Evolutionary conservation across 2,329 filamentous ascomycete genomes (phyloP).

Genomic region (Colletotrichum trifolii): DNA sequence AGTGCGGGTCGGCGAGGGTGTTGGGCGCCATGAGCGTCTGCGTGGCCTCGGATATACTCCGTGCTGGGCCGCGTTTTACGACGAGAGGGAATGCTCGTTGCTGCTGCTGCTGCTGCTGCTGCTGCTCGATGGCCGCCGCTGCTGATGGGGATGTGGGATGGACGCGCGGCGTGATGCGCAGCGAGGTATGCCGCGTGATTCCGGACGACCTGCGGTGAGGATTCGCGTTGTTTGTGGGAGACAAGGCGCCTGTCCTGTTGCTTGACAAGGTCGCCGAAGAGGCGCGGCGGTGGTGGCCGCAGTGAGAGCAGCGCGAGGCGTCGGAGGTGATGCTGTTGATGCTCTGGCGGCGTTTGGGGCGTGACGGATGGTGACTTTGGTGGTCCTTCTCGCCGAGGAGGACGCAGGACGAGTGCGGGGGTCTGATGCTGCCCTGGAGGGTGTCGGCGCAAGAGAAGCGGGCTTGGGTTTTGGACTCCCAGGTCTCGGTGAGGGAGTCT

Average conservation of each 20-base stretch:
- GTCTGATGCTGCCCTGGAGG: not conserved
- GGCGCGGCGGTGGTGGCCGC: slow-evolving; percentile 16
- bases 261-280: slow-evolving; percentile 8
- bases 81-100: not conserved
- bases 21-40: not conserved
- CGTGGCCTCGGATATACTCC: slow-evolving; percentile 10
- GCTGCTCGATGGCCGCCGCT: not conserved
- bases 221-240: not conserved
- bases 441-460: slow-evolving; percentile 9
- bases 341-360: not conserved
- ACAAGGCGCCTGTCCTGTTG: not conserved
- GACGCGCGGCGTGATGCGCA: slow-evolving; percentile 1
- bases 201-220: not conserved
- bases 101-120: not conserved
- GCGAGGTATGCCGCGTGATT: not conserved
- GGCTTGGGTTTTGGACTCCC: slow-evolving; percentile 14
- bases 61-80: not conserved
- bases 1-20: slow-evolving; percentile 2
- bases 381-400: slow-evolving; percentile 2
- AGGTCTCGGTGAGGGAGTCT: slow-evolving; percentile 12
- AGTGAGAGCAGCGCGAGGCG: slow-evolving; percentile 8
- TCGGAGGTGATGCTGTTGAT: slow-evolving; percentile 7
- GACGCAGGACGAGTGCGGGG: not conserved
- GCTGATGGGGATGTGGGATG: not conserved
- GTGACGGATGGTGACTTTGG: too few species aligned